Base-by-base conservation (phyloP, 1,139 yeast species). In the Pichia sp. region DNA sequence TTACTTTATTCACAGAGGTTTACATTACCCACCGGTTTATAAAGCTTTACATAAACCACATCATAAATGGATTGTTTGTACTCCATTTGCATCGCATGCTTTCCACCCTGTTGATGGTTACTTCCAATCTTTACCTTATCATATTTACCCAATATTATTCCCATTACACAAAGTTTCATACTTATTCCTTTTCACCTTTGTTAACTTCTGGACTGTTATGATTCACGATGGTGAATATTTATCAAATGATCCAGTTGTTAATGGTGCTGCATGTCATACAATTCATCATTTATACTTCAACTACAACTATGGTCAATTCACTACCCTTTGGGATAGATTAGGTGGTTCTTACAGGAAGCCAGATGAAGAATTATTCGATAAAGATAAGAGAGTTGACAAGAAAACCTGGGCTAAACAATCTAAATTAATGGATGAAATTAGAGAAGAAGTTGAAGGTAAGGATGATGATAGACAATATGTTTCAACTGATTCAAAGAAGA, bases 71-170 rank as follows among this genome's bases (percentile, higher is more conserved):
- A 82, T 92, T 61, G 97, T 92, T 45, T 92, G 97, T 56, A 90
- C 98, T 4, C 98, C 98, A 34, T 92, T 85, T 69, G 98, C 98
- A 1, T 88, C 96, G 13, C 97, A 90, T 65, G 97, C 98, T 23
- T 92, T 92, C 88, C 97, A 92, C 68, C 98, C 98, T 15, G 83
- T 92, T 47, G 98, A 92, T 63, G 98, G 98, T 39, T 92, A 85
- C 72, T 72, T 80, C 51, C 98, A 92, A 72, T 85, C 96, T 42
- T 65, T 92, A 55, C 96, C 98, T 26, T 92, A 92, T 71, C 98
- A 92, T 66, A 56, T 89, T 53, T 92, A 77, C 70, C 97, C 97
- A 53, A 77, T 92, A 65, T 52, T 92, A 30, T 86, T 92, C 80
- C 98, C 97, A 43, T 76, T 92, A 58, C 94, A 92, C 71, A 92